Evolutionary conservation across 345 rosid genomes (phyloP).

Genomic region (Ceriops tagal): DNA sequence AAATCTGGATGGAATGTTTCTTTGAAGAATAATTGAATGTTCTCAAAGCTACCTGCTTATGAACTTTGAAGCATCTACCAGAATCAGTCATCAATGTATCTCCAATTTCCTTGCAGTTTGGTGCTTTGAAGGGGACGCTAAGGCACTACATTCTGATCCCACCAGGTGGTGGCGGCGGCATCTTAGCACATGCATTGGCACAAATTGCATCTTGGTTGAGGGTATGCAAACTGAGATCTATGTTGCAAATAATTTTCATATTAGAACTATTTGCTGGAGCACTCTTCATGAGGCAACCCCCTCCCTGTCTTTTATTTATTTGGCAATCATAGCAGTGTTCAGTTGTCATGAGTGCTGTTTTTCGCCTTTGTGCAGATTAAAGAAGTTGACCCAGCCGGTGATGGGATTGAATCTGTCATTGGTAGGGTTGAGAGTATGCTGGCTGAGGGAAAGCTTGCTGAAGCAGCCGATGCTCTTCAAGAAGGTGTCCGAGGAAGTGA

Average conservation of each 20-base stretch:
- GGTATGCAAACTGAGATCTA: slow-evolving; percentile 38
- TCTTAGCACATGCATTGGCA: slow-evolving; percentile 76
- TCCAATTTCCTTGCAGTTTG: slow-evolving; percentile 49
- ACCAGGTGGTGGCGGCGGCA: slow-evolving; percentile 88
- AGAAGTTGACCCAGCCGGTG: slow-evolving; percentile 57
- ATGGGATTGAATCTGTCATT: slow-evolving; percentile 71
- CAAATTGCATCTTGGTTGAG: slow-evolving; percentile 79
- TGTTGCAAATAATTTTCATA: background rate
- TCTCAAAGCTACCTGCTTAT: background rate
- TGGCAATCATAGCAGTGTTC: background rate
- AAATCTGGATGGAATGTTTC: too few species aligned
- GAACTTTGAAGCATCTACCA: too few species aligned
- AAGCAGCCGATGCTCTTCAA: slow-evolving; percentile 82
- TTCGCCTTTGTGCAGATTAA: slow-evolving; percentile 43
- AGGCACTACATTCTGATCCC: slow-evolving; percentile 89
- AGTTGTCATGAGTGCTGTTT: background rate
- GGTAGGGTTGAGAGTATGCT: slow-evolving; percentile 65
- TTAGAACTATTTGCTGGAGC: background rate
- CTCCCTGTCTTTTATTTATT: background rate
- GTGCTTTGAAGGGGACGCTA: slow-evolving; percentile 67
- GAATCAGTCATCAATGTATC: background rate
- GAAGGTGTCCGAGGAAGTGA: slow-evolving; percentile 88
- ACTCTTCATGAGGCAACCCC: background rate
- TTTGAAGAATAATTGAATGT: background rate
- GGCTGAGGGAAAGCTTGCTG: slow-evolving; percentile 78